phyloP scores from a whole-genome alignment of 192 early-diverging fungal species.

The Jimgerdemannia lactiflua region DNA sequence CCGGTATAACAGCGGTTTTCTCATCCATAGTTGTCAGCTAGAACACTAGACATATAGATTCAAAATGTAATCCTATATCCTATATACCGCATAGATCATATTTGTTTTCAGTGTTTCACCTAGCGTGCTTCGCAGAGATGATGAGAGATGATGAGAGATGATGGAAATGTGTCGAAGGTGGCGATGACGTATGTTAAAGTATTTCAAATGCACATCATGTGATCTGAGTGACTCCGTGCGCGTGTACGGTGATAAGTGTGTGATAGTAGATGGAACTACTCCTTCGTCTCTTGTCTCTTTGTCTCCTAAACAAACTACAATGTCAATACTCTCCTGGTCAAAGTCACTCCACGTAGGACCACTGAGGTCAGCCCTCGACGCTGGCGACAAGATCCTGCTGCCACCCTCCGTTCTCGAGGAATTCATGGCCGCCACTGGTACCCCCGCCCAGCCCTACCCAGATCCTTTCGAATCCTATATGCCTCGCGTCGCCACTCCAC shows the following conservation, averaged over 20 bases:
- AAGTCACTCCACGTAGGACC: neutral
- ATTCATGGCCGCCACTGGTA: slow-evolving; percentile 30
- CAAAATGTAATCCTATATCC: no score
- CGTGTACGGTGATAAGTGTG: neutral
- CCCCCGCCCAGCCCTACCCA: slow-evolving; percentile 10
- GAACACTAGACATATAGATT: no score
- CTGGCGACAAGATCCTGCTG: slow-evolving; percentile 59
- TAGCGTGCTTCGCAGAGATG: no score
- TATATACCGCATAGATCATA: no score
- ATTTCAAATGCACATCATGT: no score
- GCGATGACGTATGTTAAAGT: no score
- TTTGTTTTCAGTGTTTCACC: no score
- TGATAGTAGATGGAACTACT: neutral
- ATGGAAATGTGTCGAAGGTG: no score
- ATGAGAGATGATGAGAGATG: no score
- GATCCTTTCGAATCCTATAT: neutral
- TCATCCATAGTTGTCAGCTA: no score
- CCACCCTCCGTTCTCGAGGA: slow-evolving; percentile 47
- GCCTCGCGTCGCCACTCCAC: neutral
- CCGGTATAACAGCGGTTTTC: no score
- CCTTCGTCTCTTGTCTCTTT: neutral
- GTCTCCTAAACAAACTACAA: slow-evolving; percentile 9
- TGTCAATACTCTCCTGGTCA: neutral
- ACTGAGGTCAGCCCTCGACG: neutral
- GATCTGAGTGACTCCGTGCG: neutral